Conservation (phyloP, 2,329 filamentous ascomycete genomes). For the Neodidymelliopsis sp. region DNA sequence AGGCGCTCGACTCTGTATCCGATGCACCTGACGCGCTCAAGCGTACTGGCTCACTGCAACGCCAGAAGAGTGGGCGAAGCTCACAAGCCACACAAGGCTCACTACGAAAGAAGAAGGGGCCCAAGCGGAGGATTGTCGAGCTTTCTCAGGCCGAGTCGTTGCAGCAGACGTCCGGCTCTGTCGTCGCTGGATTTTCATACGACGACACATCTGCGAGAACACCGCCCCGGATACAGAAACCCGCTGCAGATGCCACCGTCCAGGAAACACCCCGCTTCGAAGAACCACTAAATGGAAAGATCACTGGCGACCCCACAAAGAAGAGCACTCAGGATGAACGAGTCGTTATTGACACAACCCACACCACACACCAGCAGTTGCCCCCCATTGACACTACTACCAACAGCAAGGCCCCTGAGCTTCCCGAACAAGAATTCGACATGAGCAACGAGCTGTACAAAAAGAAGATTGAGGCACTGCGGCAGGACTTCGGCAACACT, state of each 20-base stretch:
- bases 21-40: conserved; percentile 28
- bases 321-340: conserved; percentile 32
- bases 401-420: conserved; percentile 23
- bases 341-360: conserved; percentile 27
- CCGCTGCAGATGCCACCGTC: conserved; percentile 16
- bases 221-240: conserved; percentile 27
- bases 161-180: conserved; percentile 38
- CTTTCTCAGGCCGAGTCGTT: conserved; percentile 57
- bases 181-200: conserved; percentile 40
- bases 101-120: conserved; percentile 65
- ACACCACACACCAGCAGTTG: conserved; percentile 37
- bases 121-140: conserved; percentile 65
- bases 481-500: conserved; percentile 82
- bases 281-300: conserved; percentile 32
- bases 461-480: conserved; percentile 85
- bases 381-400: conserved; percentile 44
- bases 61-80: conserved; percentile 45
- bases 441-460: conserved; percentile 79
- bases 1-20: conserved; percentile 32
- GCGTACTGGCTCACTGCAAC: conserved; percentile 41
- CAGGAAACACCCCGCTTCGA: conserved; percentile 37
- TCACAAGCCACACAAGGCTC: conserved; percentile 52
- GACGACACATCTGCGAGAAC: conserved; percentile 29
- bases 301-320: conserved; percentile 42
- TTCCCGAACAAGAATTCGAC: conserved; percentile 62